phyloP scores from a whole-genome alignment of 352 stramenopile genomes.

The Pythium utonaiense region DNA sequence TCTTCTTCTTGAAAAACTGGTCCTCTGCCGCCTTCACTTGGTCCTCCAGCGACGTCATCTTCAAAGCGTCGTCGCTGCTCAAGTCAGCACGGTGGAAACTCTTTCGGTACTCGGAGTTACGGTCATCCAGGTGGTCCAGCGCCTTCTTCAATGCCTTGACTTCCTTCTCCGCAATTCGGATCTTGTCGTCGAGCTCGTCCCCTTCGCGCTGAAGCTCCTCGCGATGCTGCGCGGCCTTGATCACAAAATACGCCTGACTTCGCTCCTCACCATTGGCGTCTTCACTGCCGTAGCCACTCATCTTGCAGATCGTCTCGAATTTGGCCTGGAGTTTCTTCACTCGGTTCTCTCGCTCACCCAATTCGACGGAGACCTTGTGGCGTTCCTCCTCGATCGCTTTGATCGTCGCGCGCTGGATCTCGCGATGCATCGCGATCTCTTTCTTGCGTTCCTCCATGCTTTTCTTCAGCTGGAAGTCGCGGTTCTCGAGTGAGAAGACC shows the following conservation, averaged over 20 bases:
- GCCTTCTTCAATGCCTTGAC: constrained; percentile 92
- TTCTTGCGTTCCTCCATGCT: constrained; percentile 94
- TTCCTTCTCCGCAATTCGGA: constrained; percentile 91
- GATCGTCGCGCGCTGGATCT: constrained; percentile 88
- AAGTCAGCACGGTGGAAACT: constrained; percentile 92
- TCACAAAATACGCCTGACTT: constrained; percentile 95
- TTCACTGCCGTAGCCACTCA: constrained; percentile 58
- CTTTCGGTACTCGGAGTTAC: constrained; percentile 94
- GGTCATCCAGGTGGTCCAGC: constrained; percentile 87
- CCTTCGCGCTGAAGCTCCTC: constrained; percentile 95
- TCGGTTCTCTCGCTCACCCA: constrained; percentile 79
- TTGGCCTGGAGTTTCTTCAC: constrained; percentile 93
- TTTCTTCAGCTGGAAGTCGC: constrained; percentile 91
- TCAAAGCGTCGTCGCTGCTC: constrained; percentile 76
- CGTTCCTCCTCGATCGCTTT: constrained; percentile 90
- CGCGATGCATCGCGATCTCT: constrained; percentile 84
- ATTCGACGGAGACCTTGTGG: constrained; percentile 91
- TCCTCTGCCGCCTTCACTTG: constrained; percentile 87
- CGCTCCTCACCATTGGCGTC: constrained; percentile 74
- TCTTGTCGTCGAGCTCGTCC: constrained; percentile 94
- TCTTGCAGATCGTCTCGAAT: constrained; percentile 90
- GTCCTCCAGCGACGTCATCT: constrained; percentile 85
- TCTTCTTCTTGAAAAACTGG: constrained; percentile 91
- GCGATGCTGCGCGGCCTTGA: constrained; percentile 92
- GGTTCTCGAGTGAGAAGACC: constrained; percentile 93